phyloP scores from a whole-genome alignment of 2,329 filamentous ascomycete species.

The Pseudogymnoascus sp. region DNA sequence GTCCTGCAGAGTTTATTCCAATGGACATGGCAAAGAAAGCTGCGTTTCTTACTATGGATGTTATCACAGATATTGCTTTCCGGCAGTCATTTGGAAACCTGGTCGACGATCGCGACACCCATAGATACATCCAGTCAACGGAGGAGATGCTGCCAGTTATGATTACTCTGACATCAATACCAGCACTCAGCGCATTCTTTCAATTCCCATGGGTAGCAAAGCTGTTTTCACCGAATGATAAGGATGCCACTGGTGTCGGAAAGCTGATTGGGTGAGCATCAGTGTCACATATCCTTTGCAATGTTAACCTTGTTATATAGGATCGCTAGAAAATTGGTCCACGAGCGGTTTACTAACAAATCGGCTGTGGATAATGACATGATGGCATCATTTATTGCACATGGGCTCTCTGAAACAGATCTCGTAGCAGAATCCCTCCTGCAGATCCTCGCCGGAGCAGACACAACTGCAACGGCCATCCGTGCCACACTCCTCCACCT shows the following conservation, averaged over 20 bases:
- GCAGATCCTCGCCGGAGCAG: constrained; percentile 45
- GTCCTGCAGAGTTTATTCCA: constrained; percentile 26
- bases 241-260: constrained; percentile 34
- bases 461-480: constrained; percentile 50
- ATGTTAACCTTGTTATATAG: constrained; percentile 31
- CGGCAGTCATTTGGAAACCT: constrained; percentile 42
- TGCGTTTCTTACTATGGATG: constrained; percentile 48
- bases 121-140: constrained; percentile 40
- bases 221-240: constrained; percentile 33
- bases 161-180: constrained; percentile 37
- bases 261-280: constrained; percentile 40
- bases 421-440: constrained; percentile 14
- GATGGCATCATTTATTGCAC: constrained; percentile 44
- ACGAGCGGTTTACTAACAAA: constrained; percentile 38
- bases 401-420: constrained; percentile 27
- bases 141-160: constrained; percentile 38
- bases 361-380: constrained; percentile 42
- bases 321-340: constrained; percentile 39
- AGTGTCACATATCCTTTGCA: constrained; percentile 12
- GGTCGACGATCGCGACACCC: constrained; percentile 40
- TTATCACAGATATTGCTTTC: constrained; percentile 46
- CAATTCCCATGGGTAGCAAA: constrained; percentile 33
- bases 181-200: constrained; percentile 36
- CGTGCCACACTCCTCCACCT: constrained; percentile 46
- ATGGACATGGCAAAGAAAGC: constrained; percentile 45